Evolutionary conservation across 805 yeast genomes (phyloP).

Genomic region (Lipomyces japonicus): DNA sequence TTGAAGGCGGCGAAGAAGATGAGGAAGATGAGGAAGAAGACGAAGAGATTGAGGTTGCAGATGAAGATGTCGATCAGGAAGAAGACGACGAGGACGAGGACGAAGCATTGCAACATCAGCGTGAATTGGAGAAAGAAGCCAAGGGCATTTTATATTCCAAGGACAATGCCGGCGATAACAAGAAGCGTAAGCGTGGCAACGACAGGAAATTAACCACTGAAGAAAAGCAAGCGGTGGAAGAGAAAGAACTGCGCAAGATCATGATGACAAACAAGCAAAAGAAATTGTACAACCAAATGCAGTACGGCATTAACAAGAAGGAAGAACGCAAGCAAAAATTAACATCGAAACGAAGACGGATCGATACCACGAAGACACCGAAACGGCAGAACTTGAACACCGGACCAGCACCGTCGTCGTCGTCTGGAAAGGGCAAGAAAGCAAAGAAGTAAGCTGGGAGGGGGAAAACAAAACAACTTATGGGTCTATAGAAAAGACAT

Average conservation of each 20-base stretch:
- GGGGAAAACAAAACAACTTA: not conserved
- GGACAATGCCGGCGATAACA: constrained; percentile 28
- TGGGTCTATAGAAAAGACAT: no score
- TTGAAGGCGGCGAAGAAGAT: constrained; percentile 45
- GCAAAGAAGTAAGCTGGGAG: not conserved
- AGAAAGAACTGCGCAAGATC: constrained; percentile 85
- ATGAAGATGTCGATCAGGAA: constrained; percentile 45
- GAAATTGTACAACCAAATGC: constrained; percentile 91
- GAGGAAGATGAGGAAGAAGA: constrained; percentile 53
- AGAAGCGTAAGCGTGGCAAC: constrained; percentile 38
- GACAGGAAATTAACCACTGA: constrained; percentile 37
- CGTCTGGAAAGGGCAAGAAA: no score
- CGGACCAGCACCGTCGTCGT: not conserved
- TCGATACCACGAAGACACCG: constrained; percentile 6
- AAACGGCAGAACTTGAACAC: constrained; percentile 9
- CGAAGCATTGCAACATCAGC: constrained; percentile 50
- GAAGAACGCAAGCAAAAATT: constrained; percentile 68
- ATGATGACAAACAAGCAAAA: constrained; percentile 98
- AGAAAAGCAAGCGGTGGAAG: constrained; percentile 62
- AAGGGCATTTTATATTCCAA: constrained; percentile 71
- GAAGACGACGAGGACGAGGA: constrained; percentile 46
- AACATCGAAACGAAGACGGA: constrained; percentile 47
- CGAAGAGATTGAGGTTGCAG: constrained; percentile 53
- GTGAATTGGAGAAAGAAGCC: constrained; percentile 87
- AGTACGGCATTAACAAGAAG: constrained; percentile 80